Percentiles rank a stretch among this genome's conserved stretches.
phyloP scores from a whole-genome alignment of 192 early-diverging fungal species.

The Linnemannia hyalina region DNA sequence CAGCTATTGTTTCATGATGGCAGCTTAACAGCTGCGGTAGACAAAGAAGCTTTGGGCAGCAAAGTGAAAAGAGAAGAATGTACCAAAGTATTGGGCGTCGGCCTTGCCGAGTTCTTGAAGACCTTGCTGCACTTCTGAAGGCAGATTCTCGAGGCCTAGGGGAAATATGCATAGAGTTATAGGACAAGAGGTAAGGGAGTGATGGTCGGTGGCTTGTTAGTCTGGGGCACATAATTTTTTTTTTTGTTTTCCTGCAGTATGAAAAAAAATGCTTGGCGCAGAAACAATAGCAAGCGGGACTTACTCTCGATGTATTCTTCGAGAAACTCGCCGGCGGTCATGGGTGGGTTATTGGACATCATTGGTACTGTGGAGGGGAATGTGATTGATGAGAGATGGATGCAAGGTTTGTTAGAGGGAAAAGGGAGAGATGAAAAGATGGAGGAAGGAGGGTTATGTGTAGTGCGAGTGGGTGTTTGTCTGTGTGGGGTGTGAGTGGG shows the following conservation, averaged over 20 bases:
- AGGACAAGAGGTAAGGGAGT: not conserved
- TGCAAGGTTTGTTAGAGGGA: not conserved
- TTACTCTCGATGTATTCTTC: slow-evolving; percentile 72
- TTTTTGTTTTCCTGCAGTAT: slow-evolving; percentile 7
- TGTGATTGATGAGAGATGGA: not conserved
- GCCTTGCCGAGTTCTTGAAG: slow-evolving; percentile 64
- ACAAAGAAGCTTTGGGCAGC: no score
- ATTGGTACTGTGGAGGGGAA: not conserved
- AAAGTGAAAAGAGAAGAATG: not conserved
- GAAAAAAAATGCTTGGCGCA: not conserved
- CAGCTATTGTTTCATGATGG: not conserved
- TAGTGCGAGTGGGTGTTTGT: not conserved
- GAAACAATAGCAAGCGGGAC: not conserved
- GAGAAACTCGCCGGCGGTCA: slow-evolving; percentile 62
- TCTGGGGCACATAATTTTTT: not conserved
- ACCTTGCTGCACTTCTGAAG: slow-evolving; percentile 67
- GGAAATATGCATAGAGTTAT: slow-evolving; percentile 11
- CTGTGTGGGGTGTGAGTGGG: not conserved
- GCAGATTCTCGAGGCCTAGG: slow-evolving; percentile 65
- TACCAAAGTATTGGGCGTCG: slow-evolving; percentile 66
- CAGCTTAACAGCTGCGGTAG: not conserved
- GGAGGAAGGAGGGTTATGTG: not conserved
- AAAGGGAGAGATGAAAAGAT: slow-evolving; percentile 2
- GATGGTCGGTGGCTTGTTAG: slow-evolving; percentile 8
- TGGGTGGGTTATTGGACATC: slow-evolving; percentile 34